Conservation (phyloP, 2,329 filamentous ascomycete species). For the Chaetomiaceae sp. region DNA sequence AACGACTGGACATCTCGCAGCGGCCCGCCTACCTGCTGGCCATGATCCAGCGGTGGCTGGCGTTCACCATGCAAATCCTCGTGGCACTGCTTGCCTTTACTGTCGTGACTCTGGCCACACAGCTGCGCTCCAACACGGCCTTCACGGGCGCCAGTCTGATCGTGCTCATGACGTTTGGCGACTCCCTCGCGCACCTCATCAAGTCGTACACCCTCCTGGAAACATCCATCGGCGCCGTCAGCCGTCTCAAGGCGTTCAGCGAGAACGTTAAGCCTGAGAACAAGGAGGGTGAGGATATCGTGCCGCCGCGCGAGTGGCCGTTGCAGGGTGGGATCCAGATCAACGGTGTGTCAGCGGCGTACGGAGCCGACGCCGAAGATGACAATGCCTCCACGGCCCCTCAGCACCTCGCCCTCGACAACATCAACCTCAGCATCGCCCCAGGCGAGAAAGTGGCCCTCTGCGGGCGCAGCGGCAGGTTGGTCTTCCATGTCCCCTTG, state of each 20-base stretch:
- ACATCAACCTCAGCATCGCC: constrained; percentile 29
- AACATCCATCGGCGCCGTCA: constrained; percentile 36
- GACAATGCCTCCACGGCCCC: neutral
- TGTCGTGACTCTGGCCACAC: constrained; percentile 45
- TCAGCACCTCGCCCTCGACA: constrained; percentile 25
- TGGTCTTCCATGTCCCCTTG: neutral
- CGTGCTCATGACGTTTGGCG: constrained; percentile 35
- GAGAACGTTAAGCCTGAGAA: constrained; percentile 26
- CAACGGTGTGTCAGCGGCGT: constrained; percentile 26
- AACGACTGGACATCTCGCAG: constrained; percentile 50
- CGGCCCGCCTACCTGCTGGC: constrained; percentile 53
- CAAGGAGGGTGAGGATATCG: constrained; percentile 28
- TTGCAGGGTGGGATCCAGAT: constrained; percentile 25
- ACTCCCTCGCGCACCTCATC: constrained; percentile 30
- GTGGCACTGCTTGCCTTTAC: constrained; percentile 45
- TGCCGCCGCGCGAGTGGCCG: constrained; percentile 27
- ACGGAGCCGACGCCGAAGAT: constrained; percentile 10
- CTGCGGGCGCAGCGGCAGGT: constrained; percentile 41
- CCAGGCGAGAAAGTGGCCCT: constrained; percentile 37
- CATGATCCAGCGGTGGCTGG: constrained; percentile 55
- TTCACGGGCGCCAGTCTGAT: constrained; percentile 38
- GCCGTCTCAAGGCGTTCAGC: constrained; percentile 31
- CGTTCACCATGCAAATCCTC: constrained; percentile 44
- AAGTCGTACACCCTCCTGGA: constrained; percentile 32
- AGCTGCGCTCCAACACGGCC: constrained; percentile 33